phyloP scores from a whole-genome alignment of 2,329 filamentous ascomycete species.

The Camillea tinctor region DNA sequence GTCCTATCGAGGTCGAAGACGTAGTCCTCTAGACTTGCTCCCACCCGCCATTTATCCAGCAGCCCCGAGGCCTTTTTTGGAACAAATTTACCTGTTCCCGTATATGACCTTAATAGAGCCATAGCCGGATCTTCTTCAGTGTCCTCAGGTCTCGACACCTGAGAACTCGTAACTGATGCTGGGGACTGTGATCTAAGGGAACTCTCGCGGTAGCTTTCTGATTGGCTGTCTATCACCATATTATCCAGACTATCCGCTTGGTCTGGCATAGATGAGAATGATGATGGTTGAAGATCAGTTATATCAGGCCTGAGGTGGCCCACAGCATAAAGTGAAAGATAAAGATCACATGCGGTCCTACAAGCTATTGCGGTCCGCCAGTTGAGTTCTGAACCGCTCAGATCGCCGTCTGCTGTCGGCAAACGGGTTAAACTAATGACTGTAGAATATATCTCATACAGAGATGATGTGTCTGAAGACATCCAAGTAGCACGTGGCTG shows the following conservation, averaged over 20 bases:
- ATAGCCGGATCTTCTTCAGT: slow-evolving; percentile 28
- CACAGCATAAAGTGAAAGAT: slow-evolving; percentile 27
- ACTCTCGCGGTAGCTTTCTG: slow-evolving; percentile 21
- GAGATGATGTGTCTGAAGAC: slow-evolving; percentile 9
- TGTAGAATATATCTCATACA: slow-evolving; percentile 20
- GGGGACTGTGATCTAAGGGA: slow-evolving; percentile 21
- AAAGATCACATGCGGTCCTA: slow-evolving; percentile 29
- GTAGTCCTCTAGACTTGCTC: slow-evolving; percentile 23
- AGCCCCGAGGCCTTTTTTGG: slow-evolving; percentile 23
- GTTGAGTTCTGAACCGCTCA: slow-evolving; percentile 6
- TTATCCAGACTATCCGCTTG: slow-evolving; percentile 17
- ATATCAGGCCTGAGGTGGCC: slow-evolving; percentile 15
- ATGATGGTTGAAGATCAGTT: slow-evolving; percentile 3
- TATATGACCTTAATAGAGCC: slow-evolving; percentile 30
- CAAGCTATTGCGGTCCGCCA: slow-evolving; percentile 13
- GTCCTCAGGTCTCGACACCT: slow-evolving; percentile 12
- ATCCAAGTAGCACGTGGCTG: slow-evolving; percentile 11
- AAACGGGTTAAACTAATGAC: slow-evolving; percentile 14
- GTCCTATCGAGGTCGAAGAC: slow-evolving; percentile 30
- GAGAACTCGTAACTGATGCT: slow-evolving; percentile 15
- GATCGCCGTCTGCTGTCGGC: slow-evolving; percentile 1
- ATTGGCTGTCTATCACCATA: slow-evolving; percentile 25
- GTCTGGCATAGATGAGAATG: background rate
- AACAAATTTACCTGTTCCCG: slow-evolving; percentile 28
- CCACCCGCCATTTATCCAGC: slow-evolving; percentile 30